Evolutionary conservation across 306 rosid genomes (phyloP).

Genomic region (Trifolium repens): DNA sequence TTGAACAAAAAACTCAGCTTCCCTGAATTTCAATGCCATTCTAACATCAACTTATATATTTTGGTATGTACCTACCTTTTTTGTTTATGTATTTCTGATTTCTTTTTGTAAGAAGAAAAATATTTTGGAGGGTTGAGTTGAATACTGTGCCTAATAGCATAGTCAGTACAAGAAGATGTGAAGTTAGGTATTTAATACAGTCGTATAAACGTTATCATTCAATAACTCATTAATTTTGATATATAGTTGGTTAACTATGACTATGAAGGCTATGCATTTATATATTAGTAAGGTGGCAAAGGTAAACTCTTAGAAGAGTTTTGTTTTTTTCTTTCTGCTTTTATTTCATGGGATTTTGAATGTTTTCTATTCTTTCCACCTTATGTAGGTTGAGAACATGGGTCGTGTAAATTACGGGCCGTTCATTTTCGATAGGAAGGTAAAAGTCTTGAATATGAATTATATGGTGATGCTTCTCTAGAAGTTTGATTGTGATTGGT

Average conservation of each 20-base stretch:
- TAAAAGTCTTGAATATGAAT: conserved; percentile 47
- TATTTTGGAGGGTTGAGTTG: conserved; percentile 14
- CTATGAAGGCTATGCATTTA: neutral
- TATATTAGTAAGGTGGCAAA: neutral
- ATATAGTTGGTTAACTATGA: conserved; percentile 9
- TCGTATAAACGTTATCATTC: neutral
- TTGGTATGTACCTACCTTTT: conserved; percentile 56
- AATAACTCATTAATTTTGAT: neutral
- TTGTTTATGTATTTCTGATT: conserved; percentile 23
- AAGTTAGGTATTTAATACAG: neutral
- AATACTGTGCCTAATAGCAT: conserved; percentile 2
- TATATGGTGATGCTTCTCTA: conserved; percentile 16
- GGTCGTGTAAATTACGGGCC: conserved; percentile 88
- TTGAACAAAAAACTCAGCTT: conserved; percentile 61
- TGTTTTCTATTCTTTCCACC: conserved; percentile 26
- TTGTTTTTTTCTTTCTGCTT: neutral
- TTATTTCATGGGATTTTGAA: conserved; percentile 11
- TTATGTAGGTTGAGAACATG: conserved; percentile 85
- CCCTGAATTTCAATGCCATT: conserved; percentile 61
- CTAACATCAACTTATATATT: conserved; percentile 63
- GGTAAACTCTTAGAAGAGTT: neutral
- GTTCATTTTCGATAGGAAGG: conserved; percentile 83
- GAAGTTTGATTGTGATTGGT: conserved; percentile 24
- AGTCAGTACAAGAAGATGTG: neutral
- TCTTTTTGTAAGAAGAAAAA: neutral